Base-by-base conservation (phyloP, 768 basidiomycete genomes). In the Boletus subparvulus region DNA sequence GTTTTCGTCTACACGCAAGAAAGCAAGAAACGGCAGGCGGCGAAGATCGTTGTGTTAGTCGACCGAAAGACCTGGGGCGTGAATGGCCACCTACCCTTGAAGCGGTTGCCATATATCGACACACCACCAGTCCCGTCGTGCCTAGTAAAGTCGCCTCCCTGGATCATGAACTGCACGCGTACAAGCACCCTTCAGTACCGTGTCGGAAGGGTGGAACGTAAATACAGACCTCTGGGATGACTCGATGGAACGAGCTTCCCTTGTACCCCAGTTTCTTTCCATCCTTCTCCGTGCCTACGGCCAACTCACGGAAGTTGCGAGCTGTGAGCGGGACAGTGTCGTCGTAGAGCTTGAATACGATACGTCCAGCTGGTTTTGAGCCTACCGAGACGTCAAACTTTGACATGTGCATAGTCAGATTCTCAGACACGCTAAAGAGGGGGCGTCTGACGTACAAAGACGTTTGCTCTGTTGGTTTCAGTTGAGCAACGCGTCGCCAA, bases 321-420 rank as follows among this genome's bases (percentile, higher is more conserved):
- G 88, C 72, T 12, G 93, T 94, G 72, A 81, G 83, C 52, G 94
- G 94, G n/a, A 92, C 90, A 17, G 82, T 78, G 53, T 87, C 82
- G 72, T 94, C 90, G 73, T 81, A 92, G 42, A 95, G 82, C 72
- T 88, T 85, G 83, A 95, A 92, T 28, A 86, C 79, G 61, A 95
- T 83, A 44, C 88, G 84, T 24, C 90, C 90, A 1, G 81, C 75
- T 4, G 84, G 81, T 46, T 78, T 67, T 16, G 73, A 72, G 70
- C 83, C 79, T 69, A 94, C 87, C 2, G 78, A 72, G 56, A 90
- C 66, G 52, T 88, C 82, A 60, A 89, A 88, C 87, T 88, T 51
- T 19, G 13, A 41, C n/a, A 11, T 21, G 32, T 14, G 10, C 11
- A 45, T 12, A 45, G 50, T 54, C 33, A 51, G 45, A 37, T n/a